phyloP scores from a whole-genome alignment of 1,139 yeast genomes.

The Taiozyma sp. region DNA sequence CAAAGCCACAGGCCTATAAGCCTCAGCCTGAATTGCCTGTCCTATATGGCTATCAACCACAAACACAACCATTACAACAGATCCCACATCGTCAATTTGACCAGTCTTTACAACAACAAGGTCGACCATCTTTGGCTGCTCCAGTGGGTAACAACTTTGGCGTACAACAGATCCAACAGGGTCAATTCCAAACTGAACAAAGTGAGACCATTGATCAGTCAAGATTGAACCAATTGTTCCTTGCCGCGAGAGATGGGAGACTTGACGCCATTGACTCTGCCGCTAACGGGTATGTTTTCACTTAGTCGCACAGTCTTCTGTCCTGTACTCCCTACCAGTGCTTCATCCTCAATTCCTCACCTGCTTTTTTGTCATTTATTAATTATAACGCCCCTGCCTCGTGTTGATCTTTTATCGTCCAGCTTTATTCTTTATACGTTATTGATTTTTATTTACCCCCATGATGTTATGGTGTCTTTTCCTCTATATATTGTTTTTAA shows the following conservation, averaged over 20 bases:
- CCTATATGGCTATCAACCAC: slow-evolving; percentile 15
- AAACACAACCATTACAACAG: slow-evolving; percentile 5
- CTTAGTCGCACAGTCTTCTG: slow-evolving; percentile 4
- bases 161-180: slow-evolving; percentile 10
- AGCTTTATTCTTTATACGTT: neutral
- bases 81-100: slow-evolving; percentile 4
- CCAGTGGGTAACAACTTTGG: slow-evolving; percentile 7
- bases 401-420: neutral
- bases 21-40: slow-evolving; percentile 21
- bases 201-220: slow-evolving; percentile 22
- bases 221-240: slow-evolving; percentile 40
- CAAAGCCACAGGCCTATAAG: slow-evolving; percentile 17
- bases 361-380: neutral
- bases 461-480: neutral
- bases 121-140: slow-evolving; percentile 2
- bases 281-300: slow-evolving; percentile 31
- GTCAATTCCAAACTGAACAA: slow-evolving; percentile 13
- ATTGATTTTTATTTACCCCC: neutral
- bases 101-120: slow-evolving; percentile 2
- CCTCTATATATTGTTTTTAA: neutral
- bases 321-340: neutral
- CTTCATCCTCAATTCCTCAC: neutral
- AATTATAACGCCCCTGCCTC: neutral
- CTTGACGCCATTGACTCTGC: slow-evolving; percentile 41
- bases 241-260: slow-evolving; percentile 44